Base-by-base conservation (phyloP, 441 rosid species). In the Raphanus hybrid region DNA sequence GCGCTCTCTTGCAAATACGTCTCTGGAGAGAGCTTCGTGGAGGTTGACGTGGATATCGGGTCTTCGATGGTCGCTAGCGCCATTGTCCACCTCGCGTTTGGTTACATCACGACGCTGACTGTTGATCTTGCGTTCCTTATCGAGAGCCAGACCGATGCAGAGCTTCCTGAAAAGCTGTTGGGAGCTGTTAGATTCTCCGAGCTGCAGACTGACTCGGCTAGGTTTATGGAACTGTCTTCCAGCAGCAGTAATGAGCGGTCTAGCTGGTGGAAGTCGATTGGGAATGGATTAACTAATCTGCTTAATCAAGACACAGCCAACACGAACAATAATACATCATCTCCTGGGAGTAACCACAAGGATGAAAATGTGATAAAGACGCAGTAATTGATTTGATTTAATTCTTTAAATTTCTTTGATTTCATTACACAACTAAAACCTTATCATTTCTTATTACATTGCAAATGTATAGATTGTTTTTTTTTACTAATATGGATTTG, bases 51-150 rank as follows among this genome's bases (percentile, higher is more conserved):
- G 52, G 99, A 92, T 86, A 90, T 95, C 35, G 98, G 99, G 48
- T 92, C 99, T 73, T 95, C 99, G 6, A 90, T 95, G 91, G 94
- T 92, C 45, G 99, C 99, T 62, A 91, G 88, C 59, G 97, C 99
- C 60, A 89, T 95, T 79, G 99, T 95, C 78, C 98, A 89, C 80
- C 82, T 95, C 6, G 97, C 98, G 32, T 91, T 90, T 78, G 99
- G 99, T 37, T 95, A 95, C 73, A 65, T 95, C 68, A 85, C 94
- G 20, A 81, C 89, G 15, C 81, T 95, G 84, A 95, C 99, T 3
- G 99, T 95, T 39, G 99, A 95, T 84, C 81, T 92, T 12, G 98
- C 93, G 20, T 95, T 92, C 80, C 87, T 95, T 57, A 86, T 95
- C 14, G 98, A 95, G 82, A 81, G 96, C 74, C 91, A 88, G 76